Conservation (phyloP, 139 green algal genomes). For the Bryopsis sp. region DNA sequence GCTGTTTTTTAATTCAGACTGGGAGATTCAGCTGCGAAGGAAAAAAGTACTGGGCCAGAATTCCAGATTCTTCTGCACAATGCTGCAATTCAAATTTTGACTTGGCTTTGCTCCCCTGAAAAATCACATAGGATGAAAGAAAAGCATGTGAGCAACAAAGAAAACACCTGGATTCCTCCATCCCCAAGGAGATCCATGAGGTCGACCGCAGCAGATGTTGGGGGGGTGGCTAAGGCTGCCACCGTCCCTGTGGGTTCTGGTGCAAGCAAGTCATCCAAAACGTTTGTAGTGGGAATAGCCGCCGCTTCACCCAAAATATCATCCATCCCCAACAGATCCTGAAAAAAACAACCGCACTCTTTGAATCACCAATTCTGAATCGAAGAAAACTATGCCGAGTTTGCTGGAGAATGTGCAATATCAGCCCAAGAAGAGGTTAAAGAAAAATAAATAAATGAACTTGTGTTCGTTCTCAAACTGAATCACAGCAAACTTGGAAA, state of each 20-base stretch:
- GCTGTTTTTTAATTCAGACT: too few species aligned
- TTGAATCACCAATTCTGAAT: too few species aligned
- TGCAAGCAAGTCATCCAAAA: not conserved
- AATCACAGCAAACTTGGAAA: too few species aligned
- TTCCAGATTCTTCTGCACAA: too few species aligned
- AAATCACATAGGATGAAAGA: not conserved
- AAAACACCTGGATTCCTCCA: not conserved
- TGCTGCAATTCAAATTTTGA: too few species aligned
- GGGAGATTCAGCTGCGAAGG: not conserved
- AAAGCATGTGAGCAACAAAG: not conserved
- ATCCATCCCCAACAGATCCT: slow-evolving; percentile 1
- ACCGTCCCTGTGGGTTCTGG: not conserved
- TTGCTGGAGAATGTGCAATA: too few species aligned
- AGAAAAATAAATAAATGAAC: too few species aligned
- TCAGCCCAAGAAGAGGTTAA: too few species aligned
- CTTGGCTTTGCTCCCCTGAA: too few species aligned
- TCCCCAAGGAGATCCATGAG: slow-evolving; percentile 10
- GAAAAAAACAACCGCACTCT: too few species aligned
- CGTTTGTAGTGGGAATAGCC: not conserved
- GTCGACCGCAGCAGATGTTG: not conserved
- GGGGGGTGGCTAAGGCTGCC: not conserved
- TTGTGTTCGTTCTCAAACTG: too few species aligned
- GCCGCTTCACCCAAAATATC: not conserved
- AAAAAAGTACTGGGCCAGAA: not conserved
- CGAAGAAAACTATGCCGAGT: too few species aligned